A percentile compares a stretch with the other conserved stretches of the same genome.
phyloP scores from a whole-genome alignment of 345 rosid genomes.

The Ceriops zippeliana region DNA sequence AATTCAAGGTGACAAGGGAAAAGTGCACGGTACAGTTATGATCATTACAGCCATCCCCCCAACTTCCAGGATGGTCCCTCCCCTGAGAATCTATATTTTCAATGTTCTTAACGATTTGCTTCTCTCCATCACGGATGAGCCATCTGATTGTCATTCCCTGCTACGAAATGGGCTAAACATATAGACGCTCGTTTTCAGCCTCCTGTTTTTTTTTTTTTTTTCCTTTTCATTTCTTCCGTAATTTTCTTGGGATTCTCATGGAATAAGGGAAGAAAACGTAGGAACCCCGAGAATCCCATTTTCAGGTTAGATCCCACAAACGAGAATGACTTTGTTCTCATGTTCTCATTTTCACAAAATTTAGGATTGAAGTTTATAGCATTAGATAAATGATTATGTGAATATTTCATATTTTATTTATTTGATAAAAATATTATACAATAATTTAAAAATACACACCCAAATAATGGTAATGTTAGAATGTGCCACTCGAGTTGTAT shows the following conservation, averaged over 20 bases:
- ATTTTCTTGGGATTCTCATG: too few species aligned
- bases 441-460: too few species aligned
- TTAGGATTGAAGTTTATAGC: too few species aligned
- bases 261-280: neutral
- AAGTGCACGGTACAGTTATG: conserved; percentile 27
- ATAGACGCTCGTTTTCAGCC: neutral
- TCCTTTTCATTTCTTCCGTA: neutral
- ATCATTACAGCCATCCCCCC: conserved; percentile 31
- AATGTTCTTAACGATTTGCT: neutral
- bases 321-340: too few species aligned
- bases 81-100: neutral
- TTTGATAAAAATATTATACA: too few species aligned
- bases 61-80: conserved; percentile 33
- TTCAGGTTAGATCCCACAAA: too few species aligned
- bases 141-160: neutral
- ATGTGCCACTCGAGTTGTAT: too few species aligned
- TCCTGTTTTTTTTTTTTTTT: too few species aligned
- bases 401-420: too few species aligned
- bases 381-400: too few species aligned
- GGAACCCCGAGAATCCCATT: neutral
- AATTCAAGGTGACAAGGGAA: conserved; percentile 21
- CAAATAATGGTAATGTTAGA: too few species aligned
- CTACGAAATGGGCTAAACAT: neutral
- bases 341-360: too few species aligned
- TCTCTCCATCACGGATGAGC: neutral